Percentiles rank a stretch among this genome's conserved stretches.
Evolutionary conservation across 73 alveolate species (phyloP).

Genomic region (Stentor roeselii): DNA sequence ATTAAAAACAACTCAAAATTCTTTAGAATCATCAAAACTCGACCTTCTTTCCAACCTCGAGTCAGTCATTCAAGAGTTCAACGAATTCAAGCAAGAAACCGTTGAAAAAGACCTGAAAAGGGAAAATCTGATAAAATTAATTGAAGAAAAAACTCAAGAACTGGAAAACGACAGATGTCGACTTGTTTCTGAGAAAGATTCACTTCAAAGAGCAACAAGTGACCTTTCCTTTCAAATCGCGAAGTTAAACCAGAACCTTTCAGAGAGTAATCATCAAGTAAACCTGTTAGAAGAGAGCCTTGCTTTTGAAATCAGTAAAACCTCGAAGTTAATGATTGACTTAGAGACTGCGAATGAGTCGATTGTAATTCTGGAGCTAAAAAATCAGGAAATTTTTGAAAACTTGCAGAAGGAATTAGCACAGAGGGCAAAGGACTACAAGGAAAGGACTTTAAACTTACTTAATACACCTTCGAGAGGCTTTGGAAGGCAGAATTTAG

Average conservation of each 20-base stretch:
- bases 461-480: neutral
- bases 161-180: neutral
- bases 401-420: conserved; percentile 10
- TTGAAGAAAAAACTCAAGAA: neutral
- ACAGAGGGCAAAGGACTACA: conserved; percentile 20
- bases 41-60: no score
- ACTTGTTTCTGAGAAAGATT: neutral
- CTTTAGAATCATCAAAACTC: no score
- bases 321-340: neutral
- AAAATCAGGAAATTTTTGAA: conserved; percentile 6
- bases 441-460: neutral
- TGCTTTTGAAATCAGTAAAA: neutral
- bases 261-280: neutral
- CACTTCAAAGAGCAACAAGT: neutral
- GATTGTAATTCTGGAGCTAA: neutral
- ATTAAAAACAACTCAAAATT: no score
- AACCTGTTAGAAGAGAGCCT: neutral
- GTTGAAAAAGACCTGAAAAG: neutral
- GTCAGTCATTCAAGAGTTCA: no score
- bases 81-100: no score
- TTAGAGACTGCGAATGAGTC: neutral
- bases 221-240: neutral
- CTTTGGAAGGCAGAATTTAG: neutral
- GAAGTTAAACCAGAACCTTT: neutral
- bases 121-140: neutral